These are phyloP conservation scores for Phytophthora melonis DNA, from an alignment of 352 stramenopile genomes.

Conservation along the genomic window DNA sequence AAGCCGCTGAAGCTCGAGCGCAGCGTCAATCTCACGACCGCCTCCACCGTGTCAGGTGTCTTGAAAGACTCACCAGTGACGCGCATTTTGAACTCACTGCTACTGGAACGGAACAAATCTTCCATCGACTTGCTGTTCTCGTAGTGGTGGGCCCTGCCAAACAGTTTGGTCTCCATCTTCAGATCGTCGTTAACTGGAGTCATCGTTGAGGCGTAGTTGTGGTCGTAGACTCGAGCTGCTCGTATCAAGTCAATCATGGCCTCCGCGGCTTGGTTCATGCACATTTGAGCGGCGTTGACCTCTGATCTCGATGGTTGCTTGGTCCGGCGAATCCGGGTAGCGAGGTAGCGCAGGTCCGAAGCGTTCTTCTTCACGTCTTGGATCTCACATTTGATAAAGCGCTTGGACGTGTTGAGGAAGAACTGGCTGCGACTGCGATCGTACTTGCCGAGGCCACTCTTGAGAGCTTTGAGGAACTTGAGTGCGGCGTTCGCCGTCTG, in stretches of 20 bases:
- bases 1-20: background rate
- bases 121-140: background rate
- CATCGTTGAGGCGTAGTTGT: background rate
- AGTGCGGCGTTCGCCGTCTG: background rate
- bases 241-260: background rate
- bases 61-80: background rate
- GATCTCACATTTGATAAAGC: background rate
- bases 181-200: background rate
- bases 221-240: background rate
- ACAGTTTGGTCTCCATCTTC: background rate
- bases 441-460: background rate
- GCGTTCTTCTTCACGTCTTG: background rate
- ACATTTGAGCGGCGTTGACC: background rate
- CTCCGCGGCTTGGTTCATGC: background rate
- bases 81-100: background rate
- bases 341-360: background rate
- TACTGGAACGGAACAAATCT: background rate
- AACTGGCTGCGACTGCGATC: background rate
- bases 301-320: background rate
- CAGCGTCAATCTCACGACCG: background rate
- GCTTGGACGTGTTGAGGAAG: background rate
- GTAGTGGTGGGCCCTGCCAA: background rate
- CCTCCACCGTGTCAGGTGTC: background rate
- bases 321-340: background rate
- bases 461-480: background rate